phyloP scores from a whole-genome alignment of 257 asterid genomes.

The Fraxinus cuspidata region DNA sequence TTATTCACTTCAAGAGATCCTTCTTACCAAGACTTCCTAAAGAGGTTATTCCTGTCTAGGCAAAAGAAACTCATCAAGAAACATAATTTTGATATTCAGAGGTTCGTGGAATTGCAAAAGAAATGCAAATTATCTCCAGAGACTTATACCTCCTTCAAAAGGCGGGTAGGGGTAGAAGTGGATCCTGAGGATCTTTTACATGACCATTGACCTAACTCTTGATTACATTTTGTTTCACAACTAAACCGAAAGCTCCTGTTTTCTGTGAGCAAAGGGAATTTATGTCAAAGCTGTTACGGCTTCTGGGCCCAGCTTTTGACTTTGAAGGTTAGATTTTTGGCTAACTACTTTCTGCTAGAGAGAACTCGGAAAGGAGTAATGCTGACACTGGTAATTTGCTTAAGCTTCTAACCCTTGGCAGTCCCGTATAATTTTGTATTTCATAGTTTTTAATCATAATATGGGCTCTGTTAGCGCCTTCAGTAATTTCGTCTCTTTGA shows the following conservation, averaged over 20 bases:
- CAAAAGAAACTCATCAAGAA: conserved; percentile 80
- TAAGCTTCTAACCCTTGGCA: conserved; percentile 34
- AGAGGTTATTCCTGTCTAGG: conserved; percentile 86
- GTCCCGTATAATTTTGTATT: conserved; percentile 22
- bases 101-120: conserved; percentile 72
- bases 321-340: conserved; percentile 17
- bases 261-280: conserved; percentile 26
- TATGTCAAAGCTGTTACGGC: conserved; percentile 20
- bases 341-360: conserved; percentile 13
- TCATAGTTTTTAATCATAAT: not conserved
- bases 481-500: not conserved
- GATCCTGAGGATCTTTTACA: conserved; percentile 64
- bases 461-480: not conserved
- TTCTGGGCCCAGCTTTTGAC: conserved; percentile 18
- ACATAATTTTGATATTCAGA: conserved; percentile 62
- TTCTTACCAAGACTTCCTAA: conserved; percentile 67
- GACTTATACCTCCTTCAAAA: conserved; percentile 47
- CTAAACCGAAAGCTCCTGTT: conserved; percentile 22
- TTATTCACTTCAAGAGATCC: conserved; percentile 88
- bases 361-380: conserved; percentile 12
- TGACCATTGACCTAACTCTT: conserved; percentile 33
- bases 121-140: conserved; percentile 54
- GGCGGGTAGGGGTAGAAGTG: conserved; percentile 49
- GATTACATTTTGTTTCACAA: not conserved
- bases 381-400: conserved; percentile 18